Base-by-base conservation (phyloP, 495 filamentous ascomycete genomes). In the Podospora conica region DNA sequence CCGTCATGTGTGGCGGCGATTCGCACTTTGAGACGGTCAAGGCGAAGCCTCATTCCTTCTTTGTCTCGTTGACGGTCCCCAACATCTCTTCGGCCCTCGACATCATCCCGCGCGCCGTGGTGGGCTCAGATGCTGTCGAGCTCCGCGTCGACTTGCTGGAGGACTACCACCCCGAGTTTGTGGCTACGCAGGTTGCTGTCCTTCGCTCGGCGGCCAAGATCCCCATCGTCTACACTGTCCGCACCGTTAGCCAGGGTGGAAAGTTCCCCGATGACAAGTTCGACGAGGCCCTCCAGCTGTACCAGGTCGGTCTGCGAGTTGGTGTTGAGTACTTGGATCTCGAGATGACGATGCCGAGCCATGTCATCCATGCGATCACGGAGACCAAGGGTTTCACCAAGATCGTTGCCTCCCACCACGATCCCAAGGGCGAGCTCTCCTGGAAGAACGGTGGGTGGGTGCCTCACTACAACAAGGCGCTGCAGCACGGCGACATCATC, bases 361-460 rank as follows among this genome's bases (percentile, higher is more conserved):
- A 86, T 23, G 73, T 96, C 63, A 81, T 95, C 21, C 80, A 86
- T 24, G 79, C 83, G 28, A 83, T 96, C 21, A 83, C 86, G 1
- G 83, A 85, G 48, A 81, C 83, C 25, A 92, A 91, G 75, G 88
- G 90, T 11, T 82, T 84, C 67, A 81, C 82, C 7, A 88, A 87
- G 68, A 90, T 99, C 73, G 95, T 99, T 66, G 93, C 95, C 18
- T 97, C 94, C 0, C 94, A 98, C 77, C 94, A 98, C 73, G 95
- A 98, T 74, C 90, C 93, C 11, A 75, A 86, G 65, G 88, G 87
- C 21, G 82, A 84, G 59, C 81, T 97, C 5, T 92, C 89, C 1
- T 99, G 95, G 95, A 85, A 80, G 69, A 93, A 94, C 71, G 91
- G 88, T 62, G 92, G 90, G 27, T 97, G 93, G 95, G 85, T 92